These are phyloP conservation scores for Saksenaea vasiformis DNA, from an alignment of 371 early-diverging fungal species.

Conservation along the genomic window DNA sequence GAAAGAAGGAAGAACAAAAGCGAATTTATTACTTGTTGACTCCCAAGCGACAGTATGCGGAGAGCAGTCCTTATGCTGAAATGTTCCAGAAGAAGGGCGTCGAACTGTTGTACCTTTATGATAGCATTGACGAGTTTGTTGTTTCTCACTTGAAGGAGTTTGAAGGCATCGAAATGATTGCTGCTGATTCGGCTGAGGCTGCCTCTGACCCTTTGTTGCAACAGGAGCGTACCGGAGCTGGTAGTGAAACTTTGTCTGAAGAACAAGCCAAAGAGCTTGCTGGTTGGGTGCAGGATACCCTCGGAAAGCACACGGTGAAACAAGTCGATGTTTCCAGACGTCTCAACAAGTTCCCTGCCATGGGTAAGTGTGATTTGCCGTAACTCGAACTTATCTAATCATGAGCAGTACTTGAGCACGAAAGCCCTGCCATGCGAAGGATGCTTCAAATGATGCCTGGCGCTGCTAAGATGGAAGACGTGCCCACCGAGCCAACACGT, in stretches of 20 bases:
- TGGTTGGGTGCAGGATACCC: conserved; percentile 63
- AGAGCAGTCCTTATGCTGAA: conserved; percentile 89
- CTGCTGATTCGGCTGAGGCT: conserved; percentile 76
- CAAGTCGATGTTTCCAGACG: conserved; percentile 73
- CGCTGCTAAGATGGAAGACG: conserved; percentile 61
- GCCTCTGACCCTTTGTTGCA: conserved; percentile 53
- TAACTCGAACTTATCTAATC: neutral
- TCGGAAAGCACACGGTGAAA: conserved; percentile 65
- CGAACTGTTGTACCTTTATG: conserved; percentile 81
- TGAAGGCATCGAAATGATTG: conserved; percentile 78
- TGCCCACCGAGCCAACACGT: conserved; percentile 54
- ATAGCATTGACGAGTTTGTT: conserved; percentile 92
- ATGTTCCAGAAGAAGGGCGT: conserved; percentile 73
- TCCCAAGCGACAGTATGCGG: conserved; percentile 73
- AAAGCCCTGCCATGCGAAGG: conserved; percentile 76
- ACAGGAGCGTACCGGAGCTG: conserved; percentile 32
- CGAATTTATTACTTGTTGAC: conserved; percentile 93
- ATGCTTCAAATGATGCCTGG: conserved; percentile 77
- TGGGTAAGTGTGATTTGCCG: conserved; percentile 39
- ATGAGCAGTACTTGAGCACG: conserved; percentile 69
- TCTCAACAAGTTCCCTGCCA: conserved; percentile 72
- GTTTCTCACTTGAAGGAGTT: conserved; percentile 73
- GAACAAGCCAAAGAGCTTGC: conserved; percentile 65
- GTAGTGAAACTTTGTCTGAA: conserved; percentile 42
- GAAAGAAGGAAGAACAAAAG: conserved; percentile 88